These are phyloP conservation scores for Diplodia seriata DNA, from an alignment of 2,329 filamentous ascomycete genomes.

Conservation along the genomic window DNA sequence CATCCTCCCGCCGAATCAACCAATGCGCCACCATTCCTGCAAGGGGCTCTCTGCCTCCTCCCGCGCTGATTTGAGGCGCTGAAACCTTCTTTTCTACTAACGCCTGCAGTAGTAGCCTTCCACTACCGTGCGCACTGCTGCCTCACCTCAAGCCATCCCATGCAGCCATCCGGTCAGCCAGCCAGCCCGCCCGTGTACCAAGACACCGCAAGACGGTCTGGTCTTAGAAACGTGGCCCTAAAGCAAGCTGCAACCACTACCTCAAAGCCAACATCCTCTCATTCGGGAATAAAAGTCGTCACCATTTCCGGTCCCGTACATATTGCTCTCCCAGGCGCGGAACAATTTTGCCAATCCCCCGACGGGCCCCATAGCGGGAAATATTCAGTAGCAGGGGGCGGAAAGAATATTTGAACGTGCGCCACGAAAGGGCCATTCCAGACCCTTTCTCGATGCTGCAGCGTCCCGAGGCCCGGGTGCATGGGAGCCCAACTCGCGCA, in stretches of 20 bases:
- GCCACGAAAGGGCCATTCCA: neutral
- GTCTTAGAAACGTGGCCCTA: neutral
- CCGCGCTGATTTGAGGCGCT: neutral
- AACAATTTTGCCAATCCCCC: neutral
- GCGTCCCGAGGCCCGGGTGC: neutral
- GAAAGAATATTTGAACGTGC: neutral
- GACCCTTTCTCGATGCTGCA: neutral
- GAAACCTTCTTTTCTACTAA: neutral
- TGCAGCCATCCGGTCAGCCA: neutral
- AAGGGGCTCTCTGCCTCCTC: constrained; percentile 1
- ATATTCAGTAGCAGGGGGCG: neutral
- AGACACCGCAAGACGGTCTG: neutral
- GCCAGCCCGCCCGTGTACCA: neutral
- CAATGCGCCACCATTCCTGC: constrained; percentile 11
- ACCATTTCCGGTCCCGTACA: neutral
- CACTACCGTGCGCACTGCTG: neutral
- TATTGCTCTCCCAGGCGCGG: neutral
- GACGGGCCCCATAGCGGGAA: constrained; percentile 6
- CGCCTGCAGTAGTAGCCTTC: constrained; percentile 1
- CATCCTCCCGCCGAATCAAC: neutral
- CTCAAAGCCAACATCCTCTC: neutral
- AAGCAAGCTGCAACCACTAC: neutral
- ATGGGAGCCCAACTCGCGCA: constrained; percentile 2
- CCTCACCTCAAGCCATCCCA: neutral
- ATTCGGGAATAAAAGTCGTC: neutral